These are phyloP conservation scores for Teratosphaeria nubilosa DNA, from an alignment of 2,329 filamentous ascomycete genomes.

Conservation along the genomic window DNA sequence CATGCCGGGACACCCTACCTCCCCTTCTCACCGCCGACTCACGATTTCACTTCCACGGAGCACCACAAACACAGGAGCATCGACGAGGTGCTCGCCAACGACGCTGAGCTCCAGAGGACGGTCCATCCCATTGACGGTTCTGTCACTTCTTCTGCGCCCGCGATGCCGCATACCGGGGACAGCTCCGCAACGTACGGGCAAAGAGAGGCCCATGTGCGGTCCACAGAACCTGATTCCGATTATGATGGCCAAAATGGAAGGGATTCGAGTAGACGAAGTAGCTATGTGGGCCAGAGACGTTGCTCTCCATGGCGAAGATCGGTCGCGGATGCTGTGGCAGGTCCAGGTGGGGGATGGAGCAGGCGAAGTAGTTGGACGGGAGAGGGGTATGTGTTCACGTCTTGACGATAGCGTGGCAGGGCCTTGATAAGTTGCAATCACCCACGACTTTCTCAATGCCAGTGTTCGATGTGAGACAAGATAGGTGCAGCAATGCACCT, in stretches of 20 bases:
- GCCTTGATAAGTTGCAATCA: too few species aligned
- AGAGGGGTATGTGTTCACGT: neutral
- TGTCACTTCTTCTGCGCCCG: neutral
- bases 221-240: neutral
- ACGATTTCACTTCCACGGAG: neutral
- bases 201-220: neutral
- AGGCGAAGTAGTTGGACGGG: neutral
- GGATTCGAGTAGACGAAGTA: neutral
- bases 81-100: neutral
- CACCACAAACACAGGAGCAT: neutral
- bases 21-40: neutral
- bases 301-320: neutral
- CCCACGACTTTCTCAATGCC: too few species aligned
- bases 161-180: neutral
- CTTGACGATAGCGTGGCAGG: neutral
- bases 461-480: too few species aligned
- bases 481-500: neutral
- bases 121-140: neutral
- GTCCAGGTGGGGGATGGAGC: neutral
- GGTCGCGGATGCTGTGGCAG: neutral
- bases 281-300: neutral
- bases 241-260: neutral
- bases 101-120: neutral
- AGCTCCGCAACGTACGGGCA: neutral
- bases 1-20: neutral